phyloP scores from a whole-genome alignment of 768 basidiomycete species.

The Podaxis pistillaris region DNA sequence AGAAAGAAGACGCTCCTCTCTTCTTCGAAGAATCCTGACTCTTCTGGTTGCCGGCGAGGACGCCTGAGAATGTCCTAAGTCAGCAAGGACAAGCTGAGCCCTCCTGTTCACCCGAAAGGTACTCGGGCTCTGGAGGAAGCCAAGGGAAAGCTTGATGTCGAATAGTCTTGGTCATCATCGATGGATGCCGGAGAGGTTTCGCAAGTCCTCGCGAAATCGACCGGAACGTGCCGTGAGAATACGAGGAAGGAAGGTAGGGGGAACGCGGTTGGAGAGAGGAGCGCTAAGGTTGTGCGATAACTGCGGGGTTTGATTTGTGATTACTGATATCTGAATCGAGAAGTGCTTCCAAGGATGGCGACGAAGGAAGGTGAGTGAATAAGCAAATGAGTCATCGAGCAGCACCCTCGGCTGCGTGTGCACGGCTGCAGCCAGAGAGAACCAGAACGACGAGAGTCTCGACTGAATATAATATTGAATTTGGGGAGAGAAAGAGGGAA shows the following conservation, averaged over 20 bases:
- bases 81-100: background rate
- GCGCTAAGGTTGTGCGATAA: background rate
- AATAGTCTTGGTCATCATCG: background rate
- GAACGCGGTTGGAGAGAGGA: background rate
- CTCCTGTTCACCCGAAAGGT: background rate
- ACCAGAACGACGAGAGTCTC: background rate
- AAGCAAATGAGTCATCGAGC: background rate
- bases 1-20: background rate
- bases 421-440: background rate
- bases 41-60: background rate
- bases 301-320: background rate
- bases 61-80: background rate
- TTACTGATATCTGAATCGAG: background rate
- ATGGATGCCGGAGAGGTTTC: conserved; percentile 4
- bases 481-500: background rate
- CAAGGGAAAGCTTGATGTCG: background rate
- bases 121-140: background rate
- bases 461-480: background rate
- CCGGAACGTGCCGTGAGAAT: conserved; percentile 7
- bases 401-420: background rate
- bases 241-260: background rate
- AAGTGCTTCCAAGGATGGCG: background rate
- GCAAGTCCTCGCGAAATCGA: background rate
- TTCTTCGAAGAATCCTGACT: background rate
- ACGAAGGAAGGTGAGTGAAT: too few species aligned